Evolutionary conservation across 2,329 filamentous ascomycete genomes (phyloP), one percentile per base, ranked within the genome.

Genomic region (Aspergillus calidoustus): DNA sequence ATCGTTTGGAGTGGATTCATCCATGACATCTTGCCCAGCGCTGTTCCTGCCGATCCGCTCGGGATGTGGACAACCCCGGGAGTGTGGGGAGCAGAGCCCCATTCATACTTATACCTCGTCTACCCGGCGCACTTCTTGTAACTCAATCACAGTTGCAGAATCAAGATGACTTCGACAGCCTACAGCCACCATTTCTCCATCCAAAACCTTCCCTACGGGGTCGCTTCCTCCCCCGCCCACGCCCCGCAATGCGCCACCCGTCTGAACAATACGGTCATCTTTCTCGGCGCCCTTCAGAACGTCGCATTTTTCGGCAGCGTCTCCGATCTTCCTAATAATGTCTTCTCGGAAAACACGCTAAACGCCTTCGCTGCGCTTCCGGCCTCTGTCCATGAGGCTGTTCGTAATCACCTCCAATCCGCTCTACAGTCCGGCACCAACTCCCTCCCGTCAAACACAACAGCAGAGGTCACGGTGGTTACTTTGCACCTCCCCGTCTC

Each of bases 401-500:
- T 83, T 1, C 77, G 83, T 51, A 63, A 63, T n/a, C 72, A 72
- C 22, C 74, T 85, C 7, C 71, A 73, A 64, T 52, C 43, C 22
- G 48, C 13, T 46, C 64, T 69, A 56, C 22, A 53, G 25, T n/a
- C 19, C 13, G 55, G 48, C 28, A 55, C 51, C 31, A 52, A 61
- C 9, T 7, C 60, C 9, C 49, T 72, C 7, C 67, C 71, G 2
- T 15, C 60, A 23, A 49, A 54, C 13, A 61, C 66, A 48, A 64
- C 64, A n/a, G 67, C 71, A 9, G 54, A 71, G 8, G 59, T 86
- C 17, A 64, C 73, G 44, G 70, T 77, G 34, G 80, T 83, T 19
- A 73, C 73, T 4, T 72, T 86, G 65, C 83, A 88, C 67, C 69
- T 89, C 0, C 87, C 87, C 0, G 73, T 89, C 43, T 71, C 76